These are phyloP conservation scores for Fomitiporia mediterranea DNA, from an alignment of 1,284 basidiomycete genomes.

Conservation along the genomic window DNA sequence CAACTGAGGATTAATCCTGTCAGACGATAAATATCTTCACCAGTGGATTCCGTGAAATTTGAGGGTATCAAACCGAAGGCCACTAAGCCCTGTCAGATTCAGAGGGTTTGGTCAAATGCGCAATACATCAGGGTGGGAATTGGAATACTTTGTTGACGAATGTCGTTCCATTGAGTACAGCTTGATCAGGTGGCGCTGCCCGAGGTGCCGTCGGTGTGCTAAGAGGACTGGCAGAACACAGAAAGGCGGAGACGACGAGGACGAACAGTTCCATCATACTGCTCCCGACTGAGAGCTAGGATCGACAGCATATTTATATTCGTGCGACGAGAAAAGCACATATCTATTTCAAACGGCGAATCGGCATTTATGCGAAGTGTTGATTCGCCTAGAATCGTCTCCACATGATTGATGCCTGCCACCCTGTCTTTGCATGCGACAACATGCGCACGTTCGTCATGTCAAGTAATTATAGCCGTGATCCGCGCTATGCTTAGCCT, in stretches of 20 bases:
- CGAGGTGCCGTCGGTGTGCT: conserved; percentile 1
- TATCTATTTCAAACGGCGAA: too few relatives aligned
- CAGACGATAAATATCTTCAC: conserved; percentile 22
- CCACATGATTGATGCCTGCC: background rate
- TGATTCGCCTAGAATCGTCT: too few relatives aligned
- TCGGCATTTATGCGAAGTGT: too few relatives aligned
- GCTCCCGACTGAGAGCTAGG: too few relatives aligned
- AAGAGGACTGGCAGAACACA: background rate
- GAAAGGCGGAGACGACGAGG: conserved; percentile 2
- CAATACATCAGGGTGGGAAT: background rate
- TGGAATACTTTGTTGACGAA: conserved; percentile 23
- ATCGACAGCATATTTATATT: too few relatives aligned
- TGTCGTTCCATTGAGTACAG: conserved; percentile 19
- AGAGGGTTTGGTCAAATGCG: background rate
- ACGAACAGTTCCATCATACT: background rate
- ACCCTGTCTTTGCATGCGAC: background rate
- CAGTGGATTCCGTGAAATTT: conserved; percentile 34
- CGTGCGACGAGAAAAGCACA: too few relatives aligned
- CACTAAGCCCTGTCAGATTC: conserved; percentile 31
- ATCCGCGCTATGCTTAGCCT: background rate
- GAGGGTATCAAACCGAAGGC: conserved; percentile 36
- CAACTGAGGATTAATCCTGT: background rate
- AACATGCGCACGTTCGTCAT: background rate
- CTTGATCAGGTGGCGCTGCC: conserved; percentile 20
- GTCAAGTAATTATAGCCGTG: too few relatives aligned